A percentile compares a stretch with the other conserved stretches of the same genome.
These are phyloP conservation scores for Annulohypoxylon moriforme DNA, from an alignment of 495 filamentous ascomycete species.

Conservation along the genomic window DNA sequence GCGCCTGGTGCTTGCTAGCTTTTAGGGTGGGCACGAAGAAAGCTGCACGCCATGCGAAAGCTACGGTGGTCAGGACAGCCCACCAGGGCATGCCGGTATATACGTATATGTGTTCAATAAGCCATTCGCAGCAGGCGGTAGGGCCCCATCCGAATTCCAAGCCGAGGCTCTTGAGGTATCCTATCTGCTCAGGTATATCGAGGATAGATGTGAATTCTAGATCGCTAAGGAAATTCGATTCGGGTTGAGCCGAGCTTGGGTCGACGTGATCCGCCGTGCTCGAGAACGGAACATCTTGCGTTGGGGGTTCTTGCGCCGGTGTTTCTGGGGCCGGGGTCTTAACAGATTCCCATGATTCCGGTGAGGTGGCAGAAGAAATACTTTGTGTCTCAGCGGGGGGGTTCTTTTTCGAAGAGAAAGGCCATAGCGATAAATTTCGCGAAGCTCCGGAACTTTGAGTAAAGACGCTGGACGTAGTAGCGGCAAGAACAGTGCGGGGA, in stretches of 20 bases:
- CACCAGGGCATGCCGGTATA: conserved; percentile 82
- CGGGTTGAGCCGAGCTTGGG: background rate
- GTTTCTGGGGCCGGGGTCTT: background rate
- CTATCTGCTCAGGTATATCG: conserved; percentile 75
- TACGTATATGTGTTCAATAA: conserved; percentile 85
- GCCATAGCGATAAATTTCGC: conserved; percentile 49
- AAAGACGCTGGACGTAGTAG: conserved; percentile 39
- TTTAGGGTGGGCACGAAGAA: conserved; percentile 73
- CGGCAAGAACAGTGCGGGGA: conserved; percentile 10
- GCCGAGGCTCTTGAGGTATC: conserved; percentile 84
- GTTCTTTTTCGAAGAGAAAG: conserved; percentile 43
- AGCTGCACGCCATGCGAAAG: conserved; percentile 69
- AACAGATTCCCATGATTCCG: conserved; percentile 1
- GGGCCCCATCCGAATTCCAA: conserved; percentile 87
- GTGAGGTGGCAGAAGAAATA: background rate
- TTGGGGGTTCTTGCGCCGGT: background rate
- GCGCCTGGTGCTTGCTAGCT: conserved; percentile 68
- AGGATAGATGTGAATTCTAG: conserved; percentile 58
- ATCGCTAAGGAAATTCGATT: conserved; percentile 32
- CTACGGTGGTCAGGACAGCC: conserved; percentile 72
- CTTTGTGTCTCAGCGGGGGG: background rate
- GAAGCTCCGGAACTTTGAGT: conserved; percentile 46
- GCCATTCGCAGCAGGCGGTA: conserved; percentile 73
- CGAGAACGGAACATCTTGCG: background rate
- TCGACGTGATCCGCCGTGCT: conserved; percentile 9